Evolutionary conservation across 2,329 filamentous ascomycete genomes (phyloP).

Genomic region (Clarireedia sp.): DNA sequence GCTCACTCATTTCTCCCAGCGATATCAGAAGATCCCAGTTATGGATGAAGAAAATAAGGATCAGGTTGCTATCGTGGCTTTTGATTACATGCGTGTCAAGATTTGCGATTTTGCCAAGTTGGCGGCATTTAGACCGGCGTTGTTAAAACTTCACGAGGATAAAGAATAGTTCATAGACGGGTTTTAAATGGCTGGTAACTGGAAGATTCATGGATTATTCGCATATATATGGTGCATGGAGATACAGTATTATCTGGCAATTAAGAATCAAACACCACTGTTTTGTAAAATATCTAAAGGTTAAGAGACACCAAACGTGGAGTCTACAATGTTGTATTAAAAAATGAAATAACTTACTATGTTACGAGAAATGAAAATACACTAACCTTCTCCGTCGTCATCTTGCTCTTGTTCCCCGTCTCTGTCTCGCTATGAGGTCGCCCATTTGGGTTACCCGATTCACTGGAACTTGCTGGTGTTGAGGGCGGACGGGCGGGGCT

Average conservation of each 20-base stretch:
- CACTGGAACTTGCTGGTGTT: no score
- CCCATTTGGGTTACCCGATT: background rate
- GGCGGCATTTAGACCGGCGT: constrained; percentile 51
- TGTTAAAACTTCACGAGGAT: constrained; percentile 48
- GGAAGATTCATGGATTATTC: background rate
- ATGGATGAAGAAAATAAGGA: constrained; percentile 37
- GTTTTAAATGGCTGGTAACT: background rate
- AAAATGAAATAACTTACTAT: no score
- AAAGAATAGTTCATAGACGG: constrained; percentile 16
- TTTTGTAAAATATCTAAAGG: no score
- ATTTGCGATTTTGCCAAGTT: constrained; percentile 63
- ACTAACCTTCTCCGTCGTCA: no score
- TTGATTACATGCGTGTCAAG: constrained; percentile 70
- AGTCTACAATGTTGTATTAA: no score
- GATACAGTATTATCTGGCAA: no score
- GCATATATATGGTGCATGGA: background rate
- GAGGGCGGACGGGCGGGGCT: background rate
- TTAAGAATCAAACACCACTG: no score
- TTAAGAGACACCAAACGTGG: no score
- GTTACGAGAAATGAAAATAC: no score
- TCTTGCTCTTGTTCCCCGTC: background rate
- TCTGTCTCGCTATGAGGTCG: background rate
- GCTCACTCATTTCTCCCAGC: constrained; percentile 90
- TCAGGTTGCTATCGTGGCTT: constrained; percentile 63
- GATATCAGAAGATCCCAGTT: constrained; percentile 52